phyloP scores from a whole-genome alignment of 140 eudicot species.

The Anethum foeniculum region DNA sequence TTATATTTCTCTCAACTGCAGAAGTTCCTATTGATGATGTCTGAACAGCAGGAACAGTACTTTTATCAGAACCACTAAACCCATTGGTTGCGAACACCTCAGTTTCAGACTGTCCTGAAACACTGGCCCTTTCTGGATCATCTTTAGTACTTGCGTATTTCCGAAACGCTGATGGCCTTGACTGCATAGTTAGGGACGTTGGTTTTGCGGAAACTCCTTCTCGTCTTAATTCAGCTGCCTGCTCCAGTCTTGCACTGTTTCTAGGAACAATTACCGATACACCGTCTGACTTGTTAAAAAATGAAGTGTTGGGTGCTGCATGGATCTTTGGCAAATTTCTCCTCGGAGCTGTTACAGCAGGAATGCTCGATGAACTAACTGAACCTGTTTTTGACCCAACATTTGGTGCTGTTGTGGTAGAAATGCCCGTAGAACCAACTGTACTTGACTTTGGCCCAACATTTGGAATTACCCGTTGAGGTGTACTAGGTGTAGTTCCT shows the following conservation, averaged over 20 bases:
- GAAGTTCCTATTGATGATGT: slow-evolving; percentile 27
- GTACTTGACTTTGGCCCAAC: slow-evolving; percentile 46
- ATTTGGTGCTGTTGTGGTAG: slow-evolving; percentile 34
- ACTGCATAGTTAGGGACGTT: slow-evolving; percentile 35
- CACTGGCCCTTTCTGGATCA: slow-evolving; percentile 43
- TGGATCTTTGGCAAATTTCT: slow-evolving; percentile 48
- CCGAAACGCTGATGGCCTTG: slow-evolving; percentile 49
- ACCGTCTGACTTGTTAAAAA: slow-evolving; percentile 52
- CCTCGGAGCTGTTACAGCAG: slow-evolving; percentile 41
- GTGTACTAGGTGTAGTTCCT: slow-evolving; percentile 50
- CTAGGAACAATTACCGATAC: slow-evolving; percentile 83
- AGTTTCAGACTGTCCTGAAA: slow-evolving; percentile 40
- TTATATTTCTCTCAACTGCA: slow-evolving; percentile 41
- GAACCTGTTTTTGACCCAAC: slow-evolving; percentile 46
- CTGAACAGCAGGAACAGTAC: slow-evolving; percentile 27
- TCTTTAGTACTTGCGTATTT: slow-evolving; percentile 42
- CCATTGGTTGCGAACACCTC: slow-evolving; percentile 32
- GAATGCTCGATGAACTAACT: slow-evolving; percentile 33
- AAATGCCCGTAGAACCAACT: slow-evolving; percentile 32
- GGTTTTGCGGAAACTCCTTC: slow-evolving; percentile 63
- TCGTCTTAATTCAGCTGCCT: slow-evolving; percentile 57
- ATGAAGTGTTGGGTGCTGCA: slow-evolving; percentile 39
- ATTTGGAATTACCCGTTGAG: slow-evolving; percentile 49
- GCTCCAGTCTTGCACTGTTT: slow-evolving; percentile 43
- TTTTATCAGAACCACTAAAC: slow-evolving; percentile 38